Conservation (phyloP, 139 green algal genomes). For the Chlamydomonas sphaeroides region DNA sequence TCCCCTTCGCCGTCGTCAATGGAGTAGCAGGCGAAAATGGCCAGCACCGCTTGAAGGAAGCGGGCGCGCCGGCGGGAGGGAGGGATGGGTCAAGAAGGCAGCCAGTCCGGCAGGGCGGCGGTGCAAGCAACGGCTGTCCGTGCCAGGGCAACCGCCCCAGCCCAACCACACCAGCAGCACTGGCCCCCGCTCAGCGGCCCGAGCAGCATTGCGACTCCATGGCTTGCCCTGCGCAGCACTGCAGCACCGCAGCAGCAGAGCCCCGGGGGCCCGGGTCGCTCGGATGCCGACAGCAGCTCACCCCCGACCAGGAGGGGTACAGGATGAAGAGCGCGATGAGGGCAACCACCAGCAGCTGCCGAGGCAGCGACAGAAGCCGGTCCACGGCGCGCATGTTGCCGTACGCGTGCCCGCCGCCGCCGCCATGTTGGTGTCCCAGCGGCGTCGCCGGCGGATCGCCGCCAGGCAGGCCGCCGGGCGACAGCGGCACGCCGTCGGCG, state of each 20-base stretch:
- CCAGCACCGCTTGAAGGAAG: not conserved
- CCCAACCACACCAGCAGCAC: no score
- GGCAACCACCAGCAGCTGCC: not conserved
- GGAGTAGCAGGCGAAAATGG: not conserved
- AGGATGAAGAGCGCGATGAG: not conserved
- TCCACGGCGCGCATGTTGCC: not conserved
- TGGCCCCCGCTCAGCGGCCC: no score
- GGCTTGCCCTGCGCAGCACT: not conserved
- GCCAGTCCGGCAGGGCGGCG: no score
- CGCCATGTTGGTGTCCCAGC: no score
- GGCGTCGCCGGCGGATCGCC: no score
- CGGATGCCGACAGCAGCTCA: not conserved
- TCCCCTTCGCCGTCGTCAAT: not conserved
- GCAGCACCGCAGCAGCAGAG: not conserved
- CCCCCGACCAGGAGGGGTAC: slow-evolving; percentile 4
- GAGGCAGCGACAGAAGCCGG: not conserved
- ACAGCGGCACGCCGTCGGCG: no score
- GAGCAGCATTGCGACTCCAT: not conserved
- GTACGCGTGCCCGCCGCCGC: no score
- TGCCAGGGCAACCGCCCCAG: no score
- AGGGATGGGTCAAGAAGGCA: not conserved
- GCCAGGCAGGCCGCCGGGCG: no score
- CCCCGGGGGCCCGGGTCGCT: not conserved
- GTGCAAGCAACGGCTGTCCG: not conserved
- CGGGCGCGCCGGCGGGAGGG: no score